A percentile compares a stretch with the other conserved stretches of the same genome.
These are phyloP conservation scores for Pilasporangium apinafurcum DNA, from an alignment of 352 stramenopile genomes.

Conservation along the genomic window DNA sequence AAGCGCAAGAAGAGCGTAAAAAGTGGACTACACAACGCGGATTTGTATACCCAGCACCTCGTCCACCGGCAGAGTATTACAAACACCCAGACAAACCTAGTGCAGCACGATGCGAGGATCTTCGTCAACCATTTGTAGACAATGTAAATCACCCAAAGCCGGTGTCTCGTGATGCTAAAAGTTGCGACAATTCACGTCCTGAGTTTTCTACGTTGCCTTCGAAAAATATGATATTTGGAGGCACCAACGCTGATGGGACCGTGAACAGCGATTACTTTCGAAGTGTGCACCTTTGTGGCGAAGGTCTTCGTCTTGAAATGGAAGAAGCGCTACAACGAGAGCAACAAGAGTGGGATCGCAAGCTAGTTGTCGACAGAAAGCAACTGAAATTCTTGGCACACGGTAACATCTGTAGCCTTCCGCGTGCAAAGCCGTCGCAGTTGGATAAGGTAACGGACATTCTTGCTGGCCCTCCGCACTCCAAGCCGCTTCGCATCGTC, in stretches of 20 bases:
- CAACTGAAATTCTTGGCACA: constrained; percentile 86
- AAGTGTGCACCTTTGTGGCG: constrained; percentile 82
- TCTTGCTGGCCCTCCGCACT: constrained; percentile 32
- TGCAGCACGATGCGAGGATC: constrained; percentile 74
- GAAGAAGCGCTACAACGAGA: constrained; percentile 60
- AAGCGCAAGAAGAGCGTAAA: constrained; percentile 35
- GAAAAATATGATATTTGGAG: constrained; percentile 86
- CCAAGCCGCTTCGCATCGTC: constrained; percentile 72
- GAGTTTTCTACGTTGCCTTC: constrained; percentile 81
- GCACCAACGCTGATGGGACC: constrained; percentile 62
- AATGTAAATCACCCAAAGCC: constrained; percentile 71
- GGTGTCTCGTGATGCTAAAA: constrained; percentile 29
- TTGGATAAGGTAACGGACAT: constrained; percentile 79
- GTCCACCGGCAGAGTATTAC: constrained; percentile 60
- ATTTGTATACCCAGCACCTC: constrained; percentile 84
- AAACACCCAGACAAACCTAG: constrained; percentile 64
- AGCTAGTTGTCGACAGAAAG: constrained; percentile 85
- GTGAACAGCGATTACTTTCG: constrained; percentile 74
- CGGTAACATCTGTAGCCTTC: constrained; percentile 72
- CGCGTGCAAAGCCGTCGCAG: constrained; percentile 42
- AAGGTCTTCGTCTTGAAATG: constrained; percentile 69
- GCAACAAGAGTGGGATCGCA: constrained; percentile 60
- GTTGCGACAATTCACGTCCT: constrained; percentile 4
- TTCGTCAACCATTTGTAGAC: constrained; percentile 79
- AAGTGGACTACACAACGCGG: constrained; percentile 83